A percentile compares a stretch with the other conserved stretches of the same genome.
phyloP scores from a whole-genome alignment of 768 basidiomycete genomes.

The Lentinula aciculospora region DNA sequence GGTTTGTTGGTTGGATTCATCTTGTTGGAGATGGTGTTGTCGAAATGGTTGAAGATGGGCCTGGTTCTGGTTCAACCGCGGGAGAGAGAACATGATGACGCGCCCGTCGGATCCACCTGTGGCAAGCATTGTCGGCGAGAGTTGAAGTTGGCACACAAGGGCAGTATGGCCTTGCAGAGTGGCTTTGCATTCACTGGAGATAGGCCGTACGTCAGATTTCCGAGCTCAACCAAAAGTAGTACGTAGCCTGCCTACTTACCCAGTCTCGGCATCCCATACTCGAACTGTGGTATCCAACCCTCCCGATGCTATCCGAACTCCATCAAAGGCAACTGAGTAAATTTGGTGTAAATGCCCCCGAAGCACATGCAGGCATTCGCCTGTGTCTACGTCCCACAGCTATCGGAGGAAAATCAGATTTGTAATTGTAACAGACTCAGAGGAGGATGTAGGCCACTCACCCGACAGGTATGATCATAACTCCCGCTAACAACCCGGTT shows the following conservation, averaged over 20 bases:
- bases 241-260: slow-evolving; percentile 43
- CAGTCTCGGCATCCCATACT: slow-evolving; percentile 83
- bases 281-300: slow-evolving; percentile 92
- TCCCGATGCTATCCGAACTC: slow-evolving; percentile 74
- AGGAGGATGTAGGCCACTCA: slow-evolving; percentile 26
- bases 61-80: background rate
- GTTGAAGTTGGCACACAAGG: slow-evolving; percentile 86
- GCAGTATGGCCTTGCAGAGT: slow-evolving; percentile 88
- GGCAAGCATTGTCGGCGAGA: slow-evolving; percentile 62
- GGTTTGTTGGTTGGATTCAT: background rate
- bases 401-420: background rate
- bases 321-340: slow-evolving; percentile 89
- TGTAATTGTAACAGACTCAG: background rate
- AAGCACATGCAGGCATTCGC: slow-evolving; percentile 78
- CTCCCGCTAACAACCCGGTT: slow-evolving; percentile 85
- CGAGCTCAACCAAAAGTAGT: background rate
- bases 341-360: slow-evolving; percentile 84
- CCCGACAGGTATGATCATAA: slow-evolving; percentile 85
- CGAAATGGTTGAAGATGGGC: background rate
- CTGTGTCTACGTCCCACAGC: slow-evolving; percentile 91
- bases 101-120: slow-evolving; percentile 90
- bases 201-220: background rate
- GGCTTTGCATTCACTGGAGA: slow-evolving; percentile 66
- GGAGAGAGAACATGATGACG: slow-evolving; percentile 64
- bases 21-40: background rate